Evolutionary conservation across 2,329 filamentous ascomycete genomes (phyloP).

Genomic region (Ascochyta clinopodiicola): DNA sequence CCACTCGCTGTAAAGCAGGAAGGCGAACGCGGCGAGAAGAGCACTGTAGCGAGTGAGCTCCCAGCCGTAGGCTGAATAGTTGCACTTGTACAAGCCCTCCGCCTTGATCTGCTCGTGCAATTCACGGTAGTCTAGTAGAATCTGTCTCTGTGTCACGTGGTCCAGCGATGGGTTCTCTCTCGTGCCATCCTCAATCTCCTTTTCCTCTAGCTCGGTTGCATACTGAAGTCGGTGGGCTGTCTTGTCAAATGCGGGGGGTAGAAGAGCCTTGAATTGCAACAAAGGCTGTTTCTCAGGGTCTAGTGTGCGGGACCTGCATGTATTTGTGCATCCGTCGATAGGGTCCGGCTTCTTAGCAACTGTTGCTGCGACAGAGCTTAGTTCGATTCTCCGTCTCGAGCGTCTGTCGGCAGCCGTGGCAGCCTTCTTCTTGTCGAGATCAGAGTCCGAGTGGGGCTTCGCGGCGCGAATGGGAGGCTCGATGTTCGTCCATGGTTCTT

Average conservation of each 20-base stretch:
- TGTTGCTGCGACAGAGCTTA: constrained; percentile 40
- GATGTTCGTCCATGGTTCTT: constrained; percentile 63
- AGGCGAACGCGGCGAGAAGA: constrained; percentile 59
- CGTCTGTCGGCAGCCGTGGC: constrained; percentile 10
- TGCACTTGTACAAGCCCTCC: constrained; percentile 65
- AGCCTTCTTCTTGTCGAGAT: constrained; percentile 21
- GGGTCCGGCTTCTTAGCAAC: constrained; percentile 33
- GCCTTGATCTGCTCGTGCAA: constrained; percentile 63
- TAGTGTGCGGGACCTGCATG: constrained; percentile 28
- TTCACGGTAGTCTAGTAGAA: constrained; percentile 62
- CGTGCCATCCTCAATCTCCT: constrained; percentile 47
- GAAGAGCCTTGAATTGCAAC: constrained; percentile 8
- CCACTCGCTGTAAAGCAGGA: constrained; percentile 58
- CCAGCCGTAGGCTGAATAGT: constrained; percentile 64
- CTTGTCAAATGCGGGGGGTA: constrained; percentile 22
- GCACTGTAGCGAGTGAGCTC: constrained; percentile 62
- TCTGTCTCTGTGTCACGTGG: constrained; percentile 60
- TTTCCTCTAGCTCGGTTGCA: constrained; percentile 43
- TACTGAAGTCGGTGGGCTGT: constrained; percentile 37
- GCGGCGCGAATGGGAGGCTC: constrained; percentile 65
- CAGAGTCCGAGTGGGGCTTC: constrained; percentile 43
- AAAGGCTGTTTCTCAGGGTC: constrained; percentile 36
- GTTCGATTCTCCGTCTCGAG: constrained; percentile 35
- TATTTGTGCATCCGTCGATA: constrained; percentile 18
- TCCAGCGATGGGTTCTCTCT: constrained; percentile 60